A percentile compares a stretch with the other conserved stretches of the same genome.
Evolutionary conservation across 2,329 filamentous ascomycete genomes (phyloP).

Genomic region (Reticulascus tulasneorum): DNA sequence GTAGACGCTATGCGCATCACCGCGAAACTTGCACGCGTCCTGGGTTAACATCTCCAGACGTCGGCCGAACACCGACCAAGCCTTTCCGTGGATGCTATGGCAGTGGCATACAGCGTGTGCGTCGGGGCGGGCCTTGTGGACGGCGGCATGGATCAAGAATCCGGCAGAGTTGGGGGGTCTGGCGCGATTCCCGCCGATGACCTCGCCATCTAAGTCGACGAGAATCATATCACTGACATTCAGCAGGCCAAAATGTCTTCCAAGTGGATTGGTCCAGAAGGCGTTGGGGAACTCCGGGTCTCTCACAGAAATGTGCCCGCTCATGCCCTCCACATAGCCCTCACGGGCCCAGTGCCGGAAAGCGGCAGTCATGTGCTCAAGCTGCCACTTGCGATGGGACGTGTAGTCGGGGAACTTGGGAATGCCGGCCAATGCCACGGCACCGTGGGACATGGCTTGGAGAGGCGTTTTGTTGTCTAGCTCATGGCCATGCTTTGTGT

Average conservation of each 20-base stretch:
- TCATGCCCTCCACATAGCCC: constrained; percentile 65
- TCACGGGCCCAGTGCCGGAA: constrained; percentile 66
- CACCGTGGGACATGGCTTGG: constrained; percentile 31
- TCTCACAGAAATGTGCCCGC: constrained; percentile 62
- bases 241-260: constrained; percentile 62
- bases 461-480: constrained; percentile 23
- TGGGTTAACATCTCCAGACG: constrained; percentile 65
- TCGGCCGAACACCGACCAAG: constrained; percentile 61
- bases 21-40: constrained; percentile 61
- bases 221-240: constrained; percentile 66
- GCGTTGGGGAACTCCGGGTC: constrained; percentile 57
- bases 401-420: constrained; percentile 25
- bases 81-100: constrained; percentile 61
- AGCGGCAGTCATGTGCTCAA: constrained; percentile 61
- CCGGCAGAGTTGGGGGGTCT: constrained; percentile 64
- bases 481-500: constrained; percentile 14
- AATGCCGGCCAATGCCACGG: constrained; percentile 24
- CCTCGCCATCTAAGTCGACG: constrained; percentile 56
- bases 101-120: constrained; percentile 66
- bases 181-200: constrained; percentile 57
- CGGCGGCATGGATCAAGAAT: constrained; percentile 64
- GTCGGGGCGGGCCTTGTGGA: constrained; percentile 62
- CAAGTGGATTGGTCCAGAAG: constrained; percentile 68
- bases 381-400: constrained; percentile 43
- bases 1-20: constrained; percentile 60